Conservation (phyloP, 116 monocot species). For the Trichopus zeylanicus region DNA sequence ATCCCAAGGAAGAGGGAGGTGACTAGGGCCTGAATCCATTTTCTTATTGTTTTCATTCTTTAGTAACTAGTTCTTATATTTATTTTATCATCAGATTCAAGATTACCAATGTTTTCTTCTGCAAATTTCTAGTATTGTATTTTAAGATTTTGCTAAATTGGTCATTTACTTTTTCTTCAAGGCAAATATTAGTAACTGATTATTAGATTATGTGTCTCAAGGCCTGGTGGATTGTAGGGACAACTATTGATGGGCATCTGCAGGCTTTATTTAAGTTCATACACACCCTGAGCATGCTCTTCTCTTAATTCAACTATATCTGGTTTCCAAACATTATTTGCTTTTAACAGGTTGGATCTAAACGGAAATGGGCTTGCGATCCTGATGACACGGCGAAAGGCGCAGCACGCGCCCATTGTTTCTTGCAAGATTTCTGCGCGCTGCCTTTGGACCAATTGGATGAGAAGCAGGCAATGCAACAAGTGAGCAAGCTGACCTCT, state of each 20-base stretch:
- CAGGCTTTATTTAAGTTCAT: too few relatives aligned
- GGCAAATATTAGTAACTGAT: too few relatives aligned
- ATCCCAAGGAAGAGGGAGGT: slow-evolving; percentile 37
- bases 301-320: too few relatives aligned
- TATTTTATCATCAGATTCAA: neutral
- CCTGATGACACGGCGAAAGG: slow-evolving; percentile 54
- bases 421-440: slow-evolving; percentile 61
- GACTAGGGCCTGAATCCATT: neutral
- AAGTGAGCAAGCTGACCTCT: slow-evolving; percentile 34
- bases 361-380: slow-evolving; percentile 31
- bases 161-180: too few relatives aligned
- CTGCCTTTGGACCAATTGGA: slow-evolving; percentile 73
- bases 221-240: too few relatives aligned
- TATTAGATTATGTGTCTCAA: too few relatives aligned
- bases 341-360: slow-evolving; percentile 25
- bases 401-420: slow-evolving; percentile 54
- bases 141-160: too few relatives aligned
- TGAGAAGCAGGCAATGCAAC: slow-evolving; percentile 33
- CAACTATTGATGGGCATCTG: too few relatives aligned
- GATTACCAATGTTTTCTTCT: too few relatives aligned
- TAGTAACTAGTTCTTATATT: neutral
- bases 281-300: neutral
- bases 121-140: too few relatives aligned
- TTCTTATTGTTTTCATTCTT: neutral
- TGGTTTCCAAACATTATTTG: neutral